Percentiles rank a stretch among this genome's conserved stretches.
Evolutionary conservation across 192 early-diverging fungal species (phyloP).

Genomic region (Backusella luteola): DNA sequence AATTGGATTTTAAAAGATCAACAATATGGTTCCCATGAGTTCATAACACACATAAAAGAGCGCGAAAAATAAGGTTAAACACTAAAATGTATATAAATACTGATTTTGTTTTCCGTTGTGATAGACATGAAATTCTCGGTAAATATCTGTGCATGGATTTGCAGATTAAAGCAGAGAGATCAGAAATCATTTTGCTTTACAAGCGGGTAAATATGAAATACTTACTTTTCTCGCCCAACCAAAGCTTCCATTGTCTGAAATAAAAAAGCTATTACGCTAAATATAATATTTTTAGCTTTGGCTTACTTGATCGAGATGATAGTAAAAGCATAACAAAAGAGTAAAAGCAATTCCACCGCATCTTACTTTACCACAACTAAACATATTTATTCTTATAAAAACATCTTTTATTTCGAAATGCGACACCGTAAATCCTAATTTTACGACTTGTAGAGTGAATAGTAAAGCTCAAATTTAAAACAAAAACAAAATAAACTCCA

Average conservation of each 20-base stretch:
- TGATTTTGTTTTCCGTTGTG: too few species aligned
- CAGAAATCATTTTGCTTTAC: not conserved
- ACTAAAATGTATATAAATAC: too few species aligned
- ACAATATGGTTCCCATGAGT: too few species aligned
- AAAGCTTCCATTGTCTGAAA: not conserved
- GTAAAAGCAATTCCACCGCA: not conserved
- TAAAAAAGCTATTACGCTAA: not conserved
- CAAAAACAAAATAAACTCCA: not conserved
- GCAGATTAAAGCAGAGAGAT: too few species aligned
- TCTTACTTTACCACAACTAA: not conserved
- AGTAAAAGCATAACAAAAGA: not conserved
- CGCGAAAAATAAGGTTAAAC: not conserved
- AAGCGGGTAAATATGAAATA: not conserved
- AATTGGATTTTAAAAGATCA: too few species aligned
- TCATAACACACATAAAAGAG: not conserved
- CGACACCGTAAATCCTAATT: not conserved
- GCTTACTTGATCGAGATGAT: not conserved
- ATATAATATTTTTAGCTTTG: not conserved
- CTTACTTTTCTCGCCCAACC: not conserved
- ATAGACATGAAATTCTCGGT: not conserved
- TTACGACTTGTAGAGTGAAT: not conserved
- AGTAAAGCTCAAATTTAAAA: not conserved
- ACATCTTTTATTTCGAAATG: not conserved
- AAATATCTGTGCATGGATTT: not conserved
- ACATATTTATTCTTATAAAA: not conserved